A percentile compares a stretch with the other conserved stretches of the same genome.
Conservation (phyloP, 768 basidiomycete genomes). For the Leccinum boreale region DNA sequence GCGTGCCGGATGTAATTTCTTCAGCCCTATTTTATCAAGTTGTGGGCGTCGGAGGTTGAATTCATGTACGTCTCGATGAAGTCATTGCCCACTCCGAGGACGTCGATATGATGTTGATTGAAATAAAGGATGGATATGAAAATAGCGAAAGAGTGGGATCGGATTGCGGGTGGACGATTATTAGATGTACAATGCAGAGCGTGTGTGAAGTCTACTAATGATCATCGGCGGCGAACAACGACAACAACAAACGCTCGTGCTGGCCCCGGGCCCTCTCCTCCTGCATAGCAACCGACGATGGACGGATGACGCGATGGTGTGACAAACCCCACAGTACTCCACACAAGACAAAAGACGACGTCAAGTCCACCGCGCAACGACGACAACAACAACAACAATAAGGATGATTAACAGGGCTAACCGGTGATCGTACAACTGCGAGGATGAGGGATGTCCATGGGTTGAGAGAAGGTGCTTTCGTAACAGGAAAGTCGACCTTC, state of each 20-base stretch:
- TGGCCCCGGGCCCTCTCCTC: conserved; percentile 14
- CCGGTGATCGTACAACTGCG: conserved; percentile 28
- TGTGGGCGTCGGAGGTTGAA: conserved; percentile 12
- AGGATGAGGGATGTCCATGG: conserved; percentile 14
- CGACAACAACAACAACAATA: conserved; percentile 5
- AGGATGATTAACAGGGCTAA: conserved; percentile 1
- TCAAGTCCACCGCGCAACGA: not conserved
- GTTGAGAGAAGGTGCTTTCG: not conserved
- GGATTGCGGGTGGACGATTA: conserved; percentile 3
- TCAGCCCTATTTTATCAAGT: not conserved
- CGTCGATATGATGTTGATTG: not conserved
- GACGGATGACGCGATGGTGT: not conserved
- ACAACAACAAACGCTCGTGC: not conserved
- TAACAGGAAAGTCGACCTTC: not conserved
- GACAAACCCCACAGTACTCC: conserved; percentile 11
- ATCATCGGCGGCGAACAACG: not conserved
- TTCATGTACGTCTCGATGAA: conserved; percentile 10
- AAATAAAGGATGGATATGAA: not conserved
- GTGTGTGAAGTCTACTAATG: conserved; percentile 21
- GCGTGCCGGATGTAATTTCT: conserved; percentile 1
- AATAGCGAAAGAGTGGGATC: conserved; percentile 4
- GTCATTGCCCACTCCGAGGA: conserved; percentile 25
- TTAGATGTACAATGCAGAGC: conserved; percentile 27
- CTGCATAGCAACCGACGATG: conserved; percentile 23
- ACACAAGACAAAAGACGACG: conserved; percentile 1